Conservation (phyloP, 139 green algal species). For the Auxenochlorella protothecoides region DNA sequence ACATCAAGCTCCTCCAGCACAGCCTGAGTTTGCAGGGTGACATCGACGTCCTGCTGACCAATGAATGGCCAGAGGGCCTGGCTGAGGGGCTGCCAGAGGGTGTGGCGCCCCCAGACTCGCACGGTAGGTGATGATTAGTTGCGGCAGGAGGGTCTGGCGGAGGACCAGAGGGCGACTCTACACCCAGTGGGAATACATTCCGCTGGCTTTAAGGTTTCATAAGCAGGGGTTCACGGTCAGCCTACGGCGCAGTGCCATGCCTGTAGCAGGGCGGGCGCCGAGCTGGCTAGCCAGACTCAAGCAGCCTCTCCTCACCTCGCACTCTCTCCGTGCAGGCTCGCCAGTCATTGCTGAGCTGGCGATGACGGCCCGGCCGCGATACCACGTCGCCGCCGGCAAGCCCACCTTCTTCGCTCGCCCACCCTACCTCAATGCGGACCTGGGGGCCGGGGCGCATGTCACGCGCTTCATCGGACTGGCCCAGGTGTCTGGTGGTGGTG, state of each 20-base stretch:
- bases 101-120: background rate
- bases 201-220: too few species aligned
- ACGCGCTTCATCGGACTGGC: conserved; percentile 84
- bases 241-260: background rate
- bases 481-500: conserved; percentile 13
- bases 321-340: conserved; percentile 3
- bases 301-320: background rate
- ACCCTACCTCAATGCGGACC: conserved; percentile 74
- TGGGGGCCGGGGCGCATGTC: conserved; percentile 56
- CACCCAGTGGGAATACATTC: too few species aligned
- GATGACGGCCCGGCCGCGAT: conserved; percentile 37
- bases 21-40: conserved; percentile 39
- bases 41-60: conserved; percentile 77
- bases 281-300: too few species aligned
- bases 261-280: background rate
- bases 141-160: too few species aligned
- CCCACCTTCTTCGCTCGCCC: conserved; percentile 47
- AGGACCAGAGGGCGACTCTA: too few species aligned
- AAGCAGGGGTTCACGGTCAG: too few species aligned
- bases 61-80: conserved; percentile 66
- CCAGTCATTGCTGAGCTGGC: conserved; percentile 31
- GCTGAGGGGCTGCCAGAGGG: conserved; percentile 21
- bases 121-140: too few species aligned
- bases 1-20: background rate
- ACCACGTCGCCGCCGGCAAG: conserved; percentile 49